These are phyloP conservation scores for Isabelozyma heimii DNA, from an alignment of 805 yeast species.

Conservation along the genomic window DNA sequence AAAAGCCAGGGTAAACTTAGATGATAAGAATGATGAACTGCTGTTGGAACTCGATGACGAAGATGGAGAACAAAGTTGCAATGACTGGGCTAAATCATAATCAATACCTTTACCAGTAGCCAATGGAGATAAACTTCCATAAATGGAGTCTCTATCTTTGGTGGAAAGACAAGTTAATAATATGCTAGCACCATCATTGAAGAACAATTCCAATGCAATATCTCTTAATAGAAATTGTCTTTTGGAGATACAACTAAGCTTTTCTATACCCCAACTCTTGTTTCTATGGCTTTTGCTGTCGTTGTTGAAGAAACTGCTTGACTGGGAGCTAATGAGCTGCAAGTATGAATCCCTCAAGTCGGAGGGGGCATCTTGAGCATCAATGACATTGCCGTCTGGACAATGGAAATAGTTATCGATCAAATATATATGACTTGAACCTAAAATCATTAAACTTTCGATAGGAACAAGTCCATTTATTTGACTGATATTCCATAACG, in stretches of 20 bases:
- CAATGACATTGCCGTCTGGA: slow-evolving; percentile 51
- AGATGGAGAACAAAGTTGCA: slow-evolving; percentile 44
- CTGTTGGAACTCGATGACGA: slow-evolving; percentile 32
- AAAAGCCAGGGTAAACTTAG: slow-evolving; percentile 37
- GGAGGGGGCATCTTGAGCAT: slow-evolving; percentile 62
- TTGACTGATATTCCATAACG: slow-evolving; percentile 72
- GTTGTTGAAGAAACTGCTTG: slow-evolving; percentile 22
- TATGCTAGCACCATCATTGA: slow-evolving; percentile 68
- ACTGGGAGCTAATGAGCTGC: slow-evolving; percentile 55
- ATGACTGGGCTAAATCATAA: slow-evolving; percentile 50
- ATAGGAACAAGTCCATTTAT: slow-evolving; percentile 73
- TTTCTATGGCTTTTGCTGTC: slow-evolving; percentile 42
- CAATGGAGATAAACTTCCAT: slow-evolving; percentile 45
- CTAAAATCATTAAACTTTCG: slow-evolving; percentile 74
- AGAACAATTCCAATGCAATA: slow-evolving; percentile 76
- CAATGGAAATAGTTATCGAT: slow-evolving; percentile 68
- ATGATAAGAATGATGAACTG: slow-evolving; percentile 30
- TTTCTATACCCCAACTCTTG: slow-evolving; percentile 58
- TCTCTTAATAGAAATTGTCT: slow-evolving; percentile 76
- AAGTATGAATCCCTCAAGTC: slow-evolving; percentile 67
- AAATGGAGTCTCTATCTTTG: slow-evolving; percentile 55
- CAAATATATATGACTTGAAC: slow-evolving; percentile 61
- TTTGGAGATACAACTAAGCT: slow-evolving; percentile 63
- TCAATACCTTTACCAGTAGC: slow-evolving; percentile 54
- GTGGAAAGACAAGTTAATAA: slow-evolving; percentile 62